Evolutionary conservation across 306 rosid species (phyloP), one percentile per base, ranked within the genome.

Genomic region (Cyamopsis tetragonoloba): DNA sequence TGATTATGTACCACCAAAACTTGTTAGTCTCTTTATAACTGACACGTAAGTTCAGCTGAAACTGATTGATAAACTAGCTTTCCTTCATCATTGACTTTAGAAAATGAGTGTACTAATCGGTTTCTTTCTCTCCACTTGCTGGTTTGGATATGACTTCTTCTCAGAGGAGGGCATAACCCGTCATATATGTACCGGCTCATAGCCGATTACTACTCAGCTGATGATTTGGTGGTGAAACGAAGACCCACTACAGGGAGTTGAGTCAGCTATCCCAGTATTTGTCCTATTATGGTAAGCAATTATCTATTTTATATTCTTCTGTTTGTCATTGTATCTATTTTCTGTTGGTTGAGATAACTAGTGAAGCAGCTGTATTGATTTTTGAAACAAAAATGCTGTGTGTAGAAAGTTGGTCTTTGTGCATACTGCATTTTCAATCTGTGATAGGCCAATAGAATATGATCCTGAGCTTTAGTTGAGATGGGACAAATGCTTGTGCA

Each of bases 151-250:
- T 79, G 57, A 70, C 61, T 34, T 37, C 67, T 77, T 85, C 17
- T 22, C 89, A 93, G 99, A 26, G 99, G 99, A 70, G 99, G 99
- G 77, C 96, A 93, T 72, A 93, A 88, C 73, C 84, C 99, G 23
- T 90, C 99, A 42, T 93, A 93, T 73, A 79, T 93, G 99, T 90
- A 93, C 79, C 88, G 96, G 78, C 99, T 93, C 22, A 90, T 93
- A 6, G 91, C 97, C 14, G 99, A 93, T 66, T 93, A 90, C 74
- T 93, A 93, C 81, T 85, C 97, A 44, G 95, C 99, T 58, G 92
- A 86, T 82, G 99, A 93, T 85, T 85, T 93, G 79, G 97, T 86
- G 68, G 86, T 93, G 62, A 82, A 88, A 75, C 72, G 71, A 61
- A 86, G 88, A 77, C 76, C 86, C 51, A 30, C 72, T 35, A 65